Percentiles rank a stretch among this genome's conserved stretches.
phyloP scores from a whole-genome alignment of 2,329 filamentous ascomycete genomes.

The Venturia aucupariae region DNA sequence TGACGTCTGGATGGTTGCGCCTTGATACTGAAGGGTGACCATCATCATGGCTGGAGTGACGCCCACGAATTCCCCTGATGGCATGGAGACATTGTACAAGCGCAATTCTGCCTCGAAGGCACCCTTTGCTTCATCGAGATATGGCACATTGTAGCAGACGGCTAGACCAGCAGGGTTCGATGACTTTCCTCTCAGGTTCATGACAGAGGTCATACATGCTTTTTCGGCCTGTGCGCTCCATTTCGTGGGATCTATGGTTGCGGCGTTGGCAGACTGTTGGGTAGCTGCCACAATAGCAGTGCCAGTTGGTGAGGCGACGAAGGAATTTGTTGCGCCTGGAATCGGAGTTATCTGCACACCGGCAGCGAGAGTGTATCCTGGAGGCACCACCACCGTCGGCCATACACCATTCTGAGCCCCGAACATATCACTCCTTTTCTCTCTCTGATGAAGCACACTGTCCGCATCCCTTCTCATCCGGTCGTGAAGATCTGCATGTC shows the following conservation, averaged over 20 bases:
- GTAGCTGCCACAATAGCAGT: conserved; percentile 12
- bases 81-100: conserved; percentile 58
- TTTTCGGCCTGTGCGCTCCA: conserved; percentile 31
- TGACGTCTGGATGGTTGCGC: conserved; percentile 33
- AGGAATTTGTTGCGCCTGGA: conserved; percentile 1
- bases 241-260: conserved; percentile 1
- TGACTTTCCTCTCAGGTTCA: conserved; percentile 43
- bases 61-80: conserved; percentile 40
- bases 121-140: conserved; percentile 57
- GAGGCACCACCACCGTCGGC: conserved; percentile 14
- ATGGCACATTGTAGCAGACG: conserved; percentile 74
- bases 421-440: conserved; percentile 14
- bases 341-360: conserved; percentile 12
- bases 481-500: conserved; percentile 10
- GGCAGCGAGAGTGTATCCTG: conserved; percentile 14
- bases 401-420: conserved; percentile 12
- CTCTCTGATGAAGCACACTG: background rate
- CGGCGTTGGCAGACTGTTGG: conserved; percentile 5
- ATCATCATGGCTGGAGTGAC: conserved; percentile 31
- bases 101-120: conserved; percentile 69
- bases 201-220: conserved; percentile 52
- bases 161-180: conserved; percentile 68
- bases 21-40: conserved; percentile 33
- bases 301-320: background rate
- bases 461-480: conserved; percentile 13